Conservation (phyloP, 352 stramenopile genomes). For the Pseudoperonospora humuli region DNA sequence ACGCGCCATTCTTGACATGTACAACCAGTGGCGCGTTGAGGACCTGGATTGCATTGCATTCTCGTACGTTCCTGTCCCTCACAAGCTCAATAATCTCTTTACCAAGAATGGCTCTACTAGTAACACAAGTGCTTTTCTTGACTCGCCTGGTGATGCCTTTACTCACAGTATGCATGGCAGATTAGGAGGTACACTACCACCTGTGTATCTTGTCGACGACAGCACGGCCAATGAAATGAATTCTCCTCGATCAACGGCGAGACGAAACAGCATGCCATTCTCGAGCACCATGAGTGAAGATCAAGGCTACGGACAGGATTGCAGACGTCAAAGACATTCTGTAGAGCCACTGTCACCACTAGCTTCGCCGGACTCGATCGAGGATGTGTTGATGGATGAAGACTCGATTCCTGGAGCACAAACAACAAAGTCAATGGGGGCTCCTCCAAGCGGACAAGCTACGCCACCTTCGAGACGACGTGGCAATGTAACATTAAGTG, state of each 20-base stretch:
- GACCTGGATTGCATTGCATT: slow-evolving; percentile 79
- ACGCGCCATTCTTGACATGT: slow-evolving; percentile 79
- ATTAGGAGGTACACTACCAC: slow-evolving; percentile 32
- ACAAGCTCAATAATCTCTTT: slow-evolving; percentile 64
- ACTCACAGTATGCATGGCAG: slow-evolving; percentile 5
- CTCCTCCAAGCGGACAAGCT: slow-evolving; percentile 16
- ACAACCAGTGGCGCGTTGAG: slow-evolving; percentile 84
- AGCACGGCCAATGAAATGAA: slow-evolving; percentile 41
- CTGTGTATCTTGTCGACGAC: slow-evolving; percentile 81
- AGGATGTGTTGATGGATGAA: slow-evolving; percentile 17
- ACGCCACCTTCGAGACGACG: slow-evolving; percentile 20
- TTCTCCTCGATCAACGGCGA: slow-evolving; percentile 24
- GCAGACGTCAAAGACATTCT: slow-evolving; percentile 12
- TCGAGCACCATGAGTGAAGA: slow-evolving; percentile 32
- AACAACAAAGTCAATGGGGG: slow-evolving; percentile 18
- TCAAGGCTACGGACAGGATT: slow-evolving; percentile 13
- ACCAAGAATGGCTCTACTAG: slow-evolving; percentile 14
- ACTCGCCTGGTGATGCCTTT: slow-evolving; percentile 6
- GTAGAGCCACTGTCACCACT: slow-evolving; percentile 19
- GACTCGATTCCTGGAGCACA: slow-evolving; percentile 4
- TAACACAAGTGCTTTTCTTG: slow-evolving; percentile 10
- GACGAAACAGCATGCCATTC: slow-evolving; percentile 15
- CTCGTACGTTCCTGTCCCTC: slow-evolving; percentile 70
- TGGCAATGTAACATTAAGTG: slow-evolving; percentile 28
- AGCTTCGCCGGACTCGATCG: slow-evolving; percentile 21